phyloP scores from a whole-genome alignment of 73 alveolate species.

The Breviolum minutum region DNA sequence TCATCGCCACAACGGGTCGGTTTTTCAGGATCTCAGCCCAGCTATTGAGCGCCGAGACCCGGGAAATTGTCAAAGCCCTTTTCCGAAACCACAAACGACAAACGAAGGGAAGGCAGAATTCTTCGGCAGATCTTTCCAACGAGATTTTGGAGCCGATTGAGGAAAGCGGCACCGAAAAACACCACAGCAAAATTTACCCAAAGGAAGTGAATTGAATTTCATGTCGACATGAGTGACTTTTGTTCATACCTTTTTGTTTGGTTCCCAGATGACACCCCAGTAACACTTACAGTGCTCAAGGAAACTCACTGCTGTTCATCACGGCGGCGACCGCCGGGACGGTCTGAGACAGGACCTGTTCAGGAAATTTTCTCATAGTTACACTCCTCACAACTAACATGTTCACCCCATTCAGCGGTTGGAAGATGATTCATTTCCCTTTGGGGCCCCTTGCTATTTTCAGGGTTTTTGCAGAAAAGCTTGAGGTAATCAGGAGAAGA shows the following conservation, averaged over 20 bases:
- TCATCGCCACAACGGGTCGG: constrained; percentile 21
- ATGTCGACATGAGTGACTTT: too few relatives aligned
- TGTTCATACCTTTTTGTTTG: too few relatives aligned
- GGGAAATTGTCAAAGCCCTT: background rate
- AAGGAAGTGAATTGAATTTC: background rate
- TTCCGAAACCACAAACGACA: too few relatives aligned
- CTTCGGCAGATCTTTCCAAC: too few relatives aligned
- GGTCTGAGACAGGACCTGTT: constrained; percentile 7
- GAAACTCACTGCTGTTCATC: constrained; percentile 11
- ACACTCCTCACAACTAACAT: too few relatives aligned
- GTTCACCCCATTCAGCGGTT: too few relatives aligned
- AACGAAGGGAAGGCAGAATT: too few relatives aligned
- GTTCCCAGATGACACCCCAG: too few relatives aligned
- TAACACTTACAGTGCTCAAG: background rate
- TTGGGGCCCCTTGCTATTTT: too few relatives aligned
- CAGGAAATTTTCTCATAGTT: background rate
- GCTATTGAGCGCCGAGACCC: constrained; percentile 41
- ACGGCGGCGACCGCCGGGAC: constrained; percentile 7
- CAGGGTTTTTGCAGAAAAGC: background rate
- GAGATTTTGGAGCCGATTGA: too few relatives aligned
- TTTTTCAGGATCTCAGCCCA: constrained; percentile 20
- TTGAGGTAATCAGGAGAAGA: background rate
- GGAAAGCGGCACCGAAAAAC: background rate
- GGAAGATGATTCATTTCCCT: too few relatives aligned
- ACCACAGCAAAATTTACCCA: background rate